Base-by-base conservation (phyloP, 2,329 filamentous ascomycete genomes). In the Fusarium sterilihyphosum region DNA sequence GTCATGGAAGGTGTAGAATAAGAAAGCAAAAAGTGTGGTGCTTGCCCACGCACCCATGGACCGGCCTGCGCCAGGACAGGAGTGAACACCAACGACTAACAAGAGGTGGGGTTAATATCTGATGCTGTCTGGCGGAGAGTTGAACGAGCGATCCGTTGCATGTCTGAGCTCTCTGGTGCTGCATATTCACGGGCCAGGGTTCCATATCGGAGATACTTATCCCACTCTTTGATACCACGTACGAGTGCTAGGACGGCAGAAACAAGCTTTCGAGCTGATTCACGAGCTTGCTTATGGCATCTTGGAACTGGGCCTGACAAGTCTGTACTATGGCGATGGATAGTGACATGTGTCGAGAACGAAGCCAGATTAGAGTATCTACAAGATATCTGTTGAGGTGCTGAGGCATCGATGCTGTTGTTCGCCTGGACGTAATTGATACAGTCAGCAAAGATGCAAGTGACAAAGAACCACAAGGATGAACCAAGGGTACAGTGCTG, bases 1-100 rank as follows among this genome's bases (percentile, higher is more conserved):
- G 70, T 40, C 67, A 70, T 66, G 67, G 38, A 66, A 63, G 67
- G 67, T 73, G 70, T 73, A 83, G 83, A 81, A 84, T 82, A 86
- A 81, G 61, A 70, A 72, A 82, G 84, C 85, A 61, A 71, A 74
- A 59, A 61, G 69, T 64, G 67, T 78, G 68, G 70, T 68, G 70
- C 70, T 67, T 66, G 70, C 66, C 61, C 58, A 50, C 67, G 64
- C 53, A 75, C 66, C 75, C 75, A 68, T 73, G 77, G 74, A 65
- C 64, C 69, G 74, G 70, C 62, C 69, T 73, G 65, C 61, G 53
- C 69, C 68, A 68, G 67, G 65, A 72, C 68, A 68, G 67, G 65
- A 72, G 66, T 76, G 70, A 69, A 71, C 77, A 76, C 68, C 46
- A 63, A 74, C 69, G 57, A 73, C 69, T 74, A 74, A 60, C 50